Conservation (phyloP, 352 stramenopile genomes). For the Globisporangium recalcitrans region DNA sequence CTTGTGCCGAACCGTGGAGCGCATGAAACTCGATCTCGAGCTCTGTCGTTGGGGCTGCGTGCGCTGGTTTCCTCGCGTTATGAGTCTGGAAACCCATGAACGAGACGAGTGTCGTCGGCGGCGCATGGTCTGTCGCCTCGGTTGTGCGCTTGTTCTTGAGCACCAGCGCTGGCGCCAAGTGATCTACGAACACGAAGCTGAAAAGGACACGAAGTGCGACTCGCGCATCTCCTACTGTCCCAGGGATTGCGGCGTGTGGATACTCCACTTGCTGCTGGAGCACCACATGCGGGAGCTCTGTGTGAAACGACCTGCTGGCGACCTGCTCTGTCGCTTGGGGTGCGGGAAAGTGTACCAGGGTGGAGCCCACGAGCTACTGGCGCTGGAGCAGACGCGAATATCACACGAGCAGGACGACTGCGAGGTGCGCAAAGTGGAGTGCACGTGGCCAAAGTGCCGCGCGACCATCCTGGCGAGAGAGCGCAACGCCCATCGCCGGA, state of each 20-base stretch:
- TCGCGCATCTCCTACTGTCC: conserved; percentile 53
- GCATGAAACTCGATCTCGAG: conserved; percentile 26
- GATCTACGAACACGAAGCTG: conserved; percentile 55
- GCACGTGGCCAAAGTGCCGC: conserved; percentile 66
- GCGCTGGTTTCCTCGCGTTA: conserved; percentile 38
- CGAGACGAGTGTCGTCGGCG: conserved; percentile 48
- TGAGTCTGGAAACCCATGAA: conserved; percentile 47
- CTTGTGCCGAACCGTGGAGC: conserved; percentile 34
- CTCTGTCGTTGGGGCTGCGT: conserved; percentile 63
- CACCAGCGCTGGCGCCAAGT: conserved; percentile 36
- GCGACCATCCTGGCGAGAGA: conserved; percentile 47
- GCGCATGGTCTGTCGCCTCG: conserved; percentile 62
- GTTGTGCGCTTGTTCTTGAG: conserved; percentile 48
- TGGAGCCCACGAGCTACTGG: conserved; percentile 49
- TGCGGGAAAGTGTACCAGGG: conserved; percentile 55
- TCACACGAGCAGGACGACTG: conserved; percentile 74
- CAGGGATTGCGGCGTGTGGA: conserved; percentile 64
- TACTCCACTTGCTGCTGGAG: conserved; percentile 37
- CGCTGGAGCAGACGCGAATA: conserved; percentile 58
- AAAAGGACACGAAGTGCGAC: conserved; percentile 33
- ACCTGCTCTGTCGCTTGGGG: conserved; percentile 50
- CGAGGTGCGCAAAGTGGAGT: conserved; percentile 53
- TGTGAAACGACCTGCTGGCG: conserved; percentile 50
- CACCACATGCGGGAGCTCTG: conserved; percentile 57
- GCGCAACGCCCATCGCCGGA: conserved; percentile 51